These are phyloP conservation scores for Yamadazyma phyllophila DNA, from an alignment of 805 yeast genomes.

Conservation along the genomic window DNA sequence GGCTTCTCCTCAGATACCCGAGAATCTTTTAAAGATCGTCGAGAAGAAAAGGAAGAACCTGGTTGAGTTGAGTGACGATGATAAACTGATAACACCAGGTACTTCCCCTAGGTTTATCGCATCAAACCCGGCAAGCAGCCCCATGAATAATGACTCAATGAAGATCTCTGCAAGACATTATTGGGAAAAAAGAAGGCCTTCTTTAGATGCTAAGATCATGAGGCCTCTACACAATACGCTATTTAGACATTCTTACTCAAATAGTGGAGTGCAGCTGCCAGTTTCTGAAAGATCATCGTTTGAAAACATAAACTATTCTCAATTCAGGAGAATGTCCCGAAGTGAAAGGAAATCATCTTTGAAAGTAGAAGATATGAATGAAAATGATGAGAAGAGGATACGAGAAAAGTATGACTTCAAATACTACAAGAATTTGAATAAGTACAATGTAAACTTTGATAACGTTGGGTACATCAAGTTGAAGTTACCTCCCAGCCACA, in stretches of 20 bases:
- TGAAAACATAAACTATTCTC: constrained; percentile 6
- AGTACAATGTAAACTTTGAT: constrained; percentile 28
- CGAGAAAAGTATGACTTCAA: constrained; percentile 27
- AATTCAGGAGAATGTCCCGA: constrained; percentile 6
- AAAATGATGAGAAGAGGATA: constrained; percentile 15
- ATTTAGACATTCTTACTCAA: constrained; percentile 16
- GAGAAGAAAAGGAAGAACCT: constrained; percentile 34
- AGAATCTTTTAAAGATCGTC: constrained; percentile 52
- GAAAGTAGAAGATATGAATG: constrained; percentile 12
- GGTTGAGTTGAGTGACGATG: constrained; percentile 25
- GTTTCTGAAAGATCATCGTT: constrained; percentile 10
- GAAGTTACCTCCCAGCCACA: constrained; percentile 57
- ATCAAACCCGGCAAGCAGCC: not conserved
- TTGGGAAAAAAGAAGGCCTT: constrained; percentile 29
- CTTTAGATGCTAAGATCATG: constrained; percentile 31
- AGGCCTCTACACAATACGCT: constrained; percentile 18
- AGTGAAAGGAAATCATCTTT: constrained; percentile 10
- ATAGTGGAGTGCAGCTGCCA: constrained; percentile 10
- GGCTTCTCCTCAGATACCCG: constrained; percentile 70
- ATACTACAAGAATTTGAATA: constrained; percentile 43
- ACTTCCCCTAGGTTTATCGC: constrained; percentile 25
- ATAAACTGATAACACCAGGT: constrained; percentile 26
- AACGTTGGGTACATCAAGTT: constrained; percentile 42
- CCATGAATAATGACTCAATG: constrained; percentile 2
- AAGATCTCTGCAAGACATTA: constrained; percentile 17